Percentiles rank a stretch among this genome's conserved stretches.
These are phyloP conservation scores for Blastobotrys malaysiensis DNA, from an alignment of 1,139 yeast genomes.

Conservation along the genomic window DNA sequence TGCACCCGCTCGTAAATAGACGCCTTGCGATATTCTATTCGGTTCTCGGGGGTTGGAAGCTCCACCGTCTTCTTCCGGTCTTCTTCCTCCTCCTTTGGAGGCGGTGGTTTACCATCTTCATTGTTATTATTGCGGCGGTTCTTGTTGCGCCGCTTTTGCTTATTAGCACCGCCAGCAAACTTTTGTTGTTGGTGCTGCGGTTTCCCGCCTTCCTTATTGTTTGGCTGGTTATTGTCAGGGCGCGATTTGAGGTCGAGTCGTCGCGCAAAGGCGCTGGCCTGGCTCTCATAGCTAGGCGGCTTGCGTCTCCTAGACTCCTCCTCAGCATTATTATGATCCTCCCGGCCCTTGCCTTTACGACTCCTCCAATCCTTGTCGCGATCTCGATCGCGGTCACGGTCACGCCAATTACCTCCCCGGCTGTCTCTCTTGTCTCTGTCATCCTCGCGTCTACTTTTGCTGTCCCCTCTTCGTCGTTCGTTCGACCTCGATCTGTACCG, in stretches of 20 bases:
- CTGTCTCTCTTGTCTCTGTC: background rate
- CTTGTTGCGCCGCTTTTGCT: background rate
- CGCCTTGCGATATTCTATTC: background rate
- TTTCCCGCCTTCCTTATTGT: background rate
- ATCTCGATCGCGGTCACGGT: conserved; percentile 5
- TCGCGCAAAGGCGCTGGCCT: background rate
- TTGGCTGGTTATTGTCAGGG: background rate
- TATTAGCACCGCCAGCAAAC: background rate
- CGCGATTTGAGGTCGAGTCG: background rate
- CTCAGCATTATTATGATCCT: background rate
- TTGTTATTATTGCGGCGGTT: background rate
- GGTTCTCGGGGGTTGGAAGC: background rate
- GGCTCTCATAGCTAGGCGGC: background rate
- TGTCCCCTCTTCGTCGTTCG: background rate
- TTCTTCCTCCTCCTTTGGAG: background rate
- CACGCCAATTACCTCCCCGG: background rate
- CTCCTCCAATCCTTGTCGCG: conserved; percentile 1
- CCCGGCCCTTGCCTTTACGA: background rate
- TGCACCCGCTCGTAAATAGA: conserved; percentile 39
- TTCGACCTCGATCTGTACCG: background rate
- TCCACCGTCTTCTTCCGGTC: background rate
- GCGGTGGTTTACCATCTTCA: background rate
- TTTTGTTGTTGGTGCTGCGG: no score
- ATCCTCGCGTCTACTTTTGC: background rate
- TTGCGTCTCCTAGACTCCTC: background rate